Conservation (phyloP, 352 stramenopile species). For the Aphanomyces invadans region DNA sequence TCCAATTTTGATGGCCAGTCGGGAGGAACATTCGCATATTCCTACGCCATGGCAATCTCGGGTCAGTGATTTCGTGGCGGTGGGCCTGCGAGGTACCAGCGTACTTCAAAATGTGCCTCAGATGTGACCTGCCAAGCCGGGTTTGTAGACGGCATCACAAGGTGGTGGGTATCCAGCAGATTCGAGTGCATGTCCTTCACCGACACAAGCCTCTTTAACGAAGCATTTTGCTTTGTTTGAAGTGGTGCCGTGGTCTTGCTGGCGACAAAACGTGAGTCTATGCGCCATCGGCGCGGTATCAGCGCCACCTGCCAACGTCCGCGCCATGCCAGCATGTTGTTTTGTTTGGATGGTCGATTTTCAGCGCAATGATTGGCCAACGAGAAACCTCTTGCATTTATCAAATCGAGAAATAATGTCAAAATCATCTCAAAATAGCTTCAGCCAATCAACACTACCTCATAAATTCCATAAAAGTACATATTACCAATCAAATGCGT, state of each 20-base stretch:
- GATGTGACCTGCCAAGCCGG: constrained; percentile 46
- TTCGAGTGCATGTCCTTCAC: constrained; percentile 26
- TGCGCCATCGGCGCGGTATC: background rate
- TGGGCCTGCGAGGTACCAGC: too few species aligned
- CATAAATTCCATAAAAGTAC: too few species aligned
- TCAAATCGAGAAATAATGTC: too few species aligned
- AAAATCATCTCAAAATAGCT: too few species aligned
- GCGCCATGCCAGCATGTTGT: background rate
- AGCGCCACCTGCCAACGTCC: background rate
- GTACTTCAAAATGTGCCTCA: constrained; percentile 40
- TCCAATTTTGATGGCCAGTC: constrained; percentile 43
- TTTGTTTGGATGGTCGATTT: background rate
- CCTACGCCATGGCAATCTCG: background rate
- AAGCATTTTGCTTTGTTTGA: background rate
- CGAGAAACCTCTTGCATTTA: background rate
- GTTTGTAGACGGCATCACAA: constrained; percentile 32
- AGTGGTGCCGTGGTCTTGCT: background rate
- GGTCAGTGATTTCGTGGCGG: too few species aligned
- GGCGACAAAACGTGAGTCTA: background rate
- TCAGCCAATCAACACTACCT: too few species aligned
- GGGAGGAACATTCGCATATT: constrained; percentile 38
- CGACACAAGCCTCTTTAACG: constrained; percentile 2
- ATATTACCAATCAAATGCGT: too few species aligned
- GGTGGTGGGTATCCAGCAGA: constrained; percentile 26
- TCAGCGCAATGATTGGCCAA: too few species aligned